Conservation (phyloP, 192 early-diverging fungal species). For the Coemansia sp. region DNA sequence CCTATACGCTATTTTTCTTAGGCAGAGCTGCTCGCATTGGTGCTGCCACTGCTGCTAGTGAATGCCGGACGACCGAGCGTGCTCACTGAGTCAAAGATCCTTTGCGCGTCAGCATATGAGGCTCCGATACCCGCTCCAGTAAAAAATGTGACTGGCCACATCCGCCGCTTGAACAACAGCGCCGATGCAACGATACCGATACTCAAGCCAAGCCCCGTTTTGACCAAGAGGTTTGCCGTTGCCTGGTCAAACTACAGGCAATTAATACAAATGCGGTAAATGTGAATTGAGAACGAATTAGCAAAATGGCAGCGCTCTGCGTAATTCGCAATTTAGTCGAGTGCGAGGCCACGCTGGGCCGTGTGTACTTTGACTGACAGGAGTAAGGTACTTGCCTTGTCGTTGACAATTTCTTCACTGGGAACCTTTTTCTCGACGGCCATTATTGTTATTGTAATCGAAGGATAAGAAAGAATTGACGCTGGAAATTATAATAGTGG, state of each 20-base stretch:
- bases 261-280: background rate
- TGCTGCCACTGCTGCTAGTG: background rate
- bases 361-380: background rate
- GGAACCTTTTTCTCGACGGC: slow-evolving; percentile 44
- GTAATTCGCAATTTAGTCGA: background rate
- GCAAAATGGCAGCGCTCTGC: too few species aligned
- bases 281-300: background rate
- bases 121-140: slow-evolving; percentile 80
- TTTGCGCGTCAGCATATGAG: slow-evolving; percentile 75
- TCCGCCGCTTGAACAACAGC: slow-evolving; percentile 77
- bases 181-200: slow-evolving; percentile 85
- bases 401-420: slow-evolving; percentile 60
- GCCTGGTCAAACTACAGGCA: slow-evolving; percentile 76
- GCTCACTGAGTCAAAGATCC: slow-evolving; percentile 46
- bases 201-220: slow-evolving; percentile 74
- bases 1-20: too few species aligned
- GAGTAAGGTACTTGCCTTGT: slow-evolving; percentile 57
- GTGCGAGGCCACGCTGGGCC: background rate
- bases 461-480: background rate
- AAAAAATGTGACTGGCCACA: slow-evolving; percentile 80
- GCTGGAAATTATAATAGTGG: too few species aligned
- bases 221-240: slow-evolving; percentile 75
- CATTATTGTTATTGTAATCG: slow-evolving; percentile 20
- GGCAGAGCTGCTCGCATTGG: background rate
- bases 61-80: slow-evolving; percentile 27